Conservation (phyloP, 306 rosid genomes). For the Trifolium fragiferum region DNA sequence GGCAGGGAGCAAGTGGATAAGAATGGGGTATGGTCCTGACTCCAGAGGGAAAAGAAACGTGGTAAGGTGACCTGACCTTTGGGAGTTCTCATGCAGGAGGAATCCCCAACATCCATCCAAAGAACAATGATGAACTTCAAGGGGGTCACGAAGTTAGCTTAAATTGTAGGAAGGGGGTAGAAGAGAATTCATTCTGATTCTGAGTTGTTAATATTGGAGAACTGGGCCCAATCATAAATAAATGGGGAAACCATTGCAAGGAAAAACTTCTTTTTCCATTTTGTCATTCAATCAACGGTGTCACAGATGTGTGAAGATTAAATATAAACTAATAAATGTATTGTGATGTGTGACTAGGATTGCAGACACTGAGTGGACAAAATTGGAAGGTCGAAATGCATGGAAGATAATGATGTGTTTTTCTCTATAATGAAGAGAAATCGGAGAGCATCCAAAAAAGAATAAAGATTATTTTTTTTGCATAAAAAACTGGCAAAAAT, state of each 20-base stretch:
- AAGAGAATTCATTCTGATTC: neutral
- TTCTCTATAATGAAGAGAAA: conserved; percentile 7
- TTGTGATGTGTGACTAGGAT: neutral
- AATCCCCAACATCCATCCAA: no score
- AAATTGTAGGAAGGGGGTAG: neutral
- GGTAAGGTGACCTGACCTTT: no score
- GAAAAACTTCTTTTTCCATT: neutral
- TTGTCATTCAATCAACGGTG: neutral
- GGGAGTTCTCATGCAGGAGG: no score
- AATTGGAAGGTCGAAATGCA: conserved; percentile 26
- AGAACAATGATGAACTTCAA: no score
- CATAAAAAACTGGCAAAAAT: neutral
- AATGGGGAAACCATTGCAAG: neutral
- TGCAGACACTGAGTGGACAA: conserved; percentile 21
- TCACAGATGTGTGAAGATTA: conserved; percentile 17
- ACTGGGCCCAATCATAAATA: neutral
- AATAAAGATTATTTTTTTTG: conserved; percentile 3
- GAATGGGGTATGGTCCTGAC: no score
- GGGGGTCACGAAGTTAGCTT: no score
- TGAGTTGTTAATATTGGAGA: neutral
- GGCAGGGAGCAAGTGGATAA: no score
- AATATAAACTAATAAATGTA: neutral
- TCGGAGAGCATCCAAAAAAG: neutral
- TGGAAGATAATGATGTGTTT: conserved; percentile 16
- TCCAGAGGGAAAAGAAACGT: no score